Evolutionary conservation across 2,329 filamentous ascomycete genomes (phyloP).

Genomic region (Lizonia empirigonia): DNA sequence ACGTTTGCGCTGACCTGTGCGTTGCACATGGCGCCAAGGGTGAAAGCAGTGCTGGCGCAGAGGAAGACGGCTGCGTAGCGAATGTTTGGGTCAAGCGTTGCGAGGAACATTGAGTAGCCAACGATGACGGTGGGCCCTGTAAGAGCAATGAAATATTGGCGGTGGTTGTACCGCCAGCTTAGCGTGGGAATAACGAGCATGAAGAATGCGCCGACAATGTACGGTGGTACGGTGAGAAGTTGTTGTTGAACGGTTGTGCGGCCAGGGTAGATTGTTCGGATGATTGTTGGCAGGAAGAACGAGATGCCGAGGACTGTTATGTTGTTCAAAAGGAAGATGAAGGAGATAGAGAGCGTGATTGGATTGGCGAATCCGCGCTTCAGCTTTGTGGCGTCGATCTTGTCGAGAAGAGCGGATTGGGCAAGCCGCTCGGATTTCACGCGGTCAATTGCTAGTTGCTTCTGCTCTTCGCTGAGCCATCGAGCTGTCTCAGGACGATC

Average conservation of each 20-base stretch:
- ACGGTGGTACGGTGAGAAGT: constrained; percentile 70
- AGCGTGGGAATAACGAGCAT: constrained; percentile 62
- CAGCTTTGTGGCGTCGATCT: constrained; percentile 63
- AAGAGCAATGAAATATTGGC: constrained; percentile 63
- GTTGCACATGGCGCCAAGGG: constrained; percentile 65
- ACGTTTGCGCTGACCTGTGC: constrained; percentile 72
- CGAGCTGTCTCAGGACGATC: constrained; percentile 68
- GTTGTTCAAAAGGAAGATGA: constrained; percentile 66
- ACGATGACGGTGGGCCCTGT: constrained; percentile 65
- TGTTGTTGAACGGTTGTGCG: constrained; percentile 64
- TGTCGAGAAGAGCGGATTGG: constrained; percentile 64
- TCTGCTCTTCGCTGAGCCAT: constrained; percentile 68
- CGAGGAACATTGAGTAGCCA: constrained; percentile 71
- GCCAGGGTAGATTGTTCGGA: constrained; percentile 66
- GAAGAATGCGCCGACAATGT: constrained; percentile 68
- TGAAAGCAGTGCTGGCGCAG: constrained; percentile 65
- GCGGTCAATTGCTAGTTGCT: constrained; percentile 65
- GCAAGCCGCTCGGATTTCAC: constrained; percentile 69
- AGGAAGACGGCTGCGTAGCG: constrained; percentile 72
- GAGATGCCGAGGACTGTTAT: constrained; percentile 71
- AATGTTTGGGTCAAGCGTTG: constrained; percentile 51
- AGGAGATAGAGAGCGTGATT: constrained; percentile 59
- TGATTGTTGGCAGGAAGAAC: constrained; percentile 71
- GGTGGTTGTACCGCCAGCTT: constrained; percentile 62
- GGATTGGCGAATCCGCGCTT: constrained; percentile 66